Conservation (phyloP, 139 green algal genomes). For the Chlorella sp. region DNA sequence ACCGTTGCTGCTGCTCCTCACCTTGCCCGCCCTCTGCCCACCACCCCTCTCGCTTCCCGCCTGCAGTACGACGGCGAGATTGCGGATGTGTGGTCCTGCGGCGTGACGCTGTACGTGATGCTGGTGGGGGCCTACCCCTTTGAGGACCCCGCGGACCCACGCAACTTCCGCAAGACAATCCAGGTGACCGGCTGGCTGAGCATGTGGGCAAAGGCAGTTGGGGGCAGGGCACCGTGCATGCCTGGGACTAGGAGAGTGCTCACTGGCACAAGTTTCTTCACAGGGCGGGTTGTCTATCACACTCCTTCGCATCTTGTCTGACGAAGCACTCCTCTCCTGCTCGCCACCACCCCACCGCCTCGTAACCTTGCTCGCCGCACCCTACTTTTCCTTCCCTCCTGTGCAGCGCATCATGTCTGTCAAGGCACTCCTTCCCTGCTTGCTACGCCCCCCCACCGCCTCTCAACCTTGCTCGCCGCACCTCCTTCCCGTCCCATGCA, state of each 20-base stretch:
- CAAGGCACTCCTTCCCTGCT: not conserved
- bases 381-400: not conserved
- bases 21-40: not conserved
- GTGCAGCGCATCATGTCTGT: not conserved
- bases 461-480: no score
- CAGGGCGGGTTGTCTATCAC: no score
- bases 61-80: conserved; percentile 92
- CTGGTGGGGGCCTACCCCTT: conserved; percentile 98
- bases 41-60: conserved; percentile 43
- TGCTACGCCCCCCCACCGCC: no score
- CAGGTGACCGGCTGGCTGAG: conserved; percentile 64
- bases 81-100: conserved; percentile 98
- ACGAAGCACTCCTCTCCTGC: no score
- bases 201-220: not conserved
- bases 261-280: no score
- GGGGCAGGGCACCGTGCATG: not conserved
- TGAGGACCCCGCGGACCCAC: conserved; percentile 94
- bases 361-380: no score
- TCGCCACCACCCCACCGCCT: no score
- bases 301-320: no score
- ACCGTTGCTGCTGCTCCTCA: no score
- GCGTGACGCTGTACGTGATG: conserved; percentile 99
- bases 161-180: conserved; percentile 99
- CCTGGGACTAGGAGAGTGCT: no score
- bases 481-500: conserved; percentile 45